Evolutionary conservation across 768 basidiomycete species (phyloP), one percentile per base, ranked within the genome.

Genomic region (Mycena albidolilacea): DNA sequence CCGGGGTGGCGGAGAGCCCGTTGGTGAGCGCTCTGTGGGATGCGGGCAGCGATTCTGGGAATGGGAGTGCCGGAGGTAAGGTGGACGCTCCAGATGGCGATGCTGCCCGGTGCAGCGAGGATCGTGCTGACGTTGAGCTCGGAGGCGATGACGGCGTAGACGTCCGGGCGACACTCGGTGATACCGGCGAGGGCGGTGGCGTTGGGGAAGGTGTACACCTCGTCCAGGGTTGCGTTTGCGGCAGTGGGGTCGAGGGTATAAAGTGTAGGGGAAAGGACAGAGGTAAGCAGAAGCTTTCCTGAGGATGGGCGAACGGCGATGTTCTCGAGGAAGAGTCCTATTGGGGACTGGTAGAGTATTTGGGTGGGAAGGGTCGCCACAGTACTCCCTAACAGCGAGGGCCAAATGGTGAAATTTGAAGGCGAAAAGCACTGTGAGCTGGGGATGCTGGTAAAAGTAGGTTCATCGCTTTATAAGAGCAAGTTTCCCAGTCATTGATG

Each of bases 1-100:
- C 46, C 6, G 46, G 46, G 15, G 15, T 8, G 15, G 46, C 17
- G 15, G 46, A 48, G 46, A 48, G 46, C 46, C 46, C 46, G 46
- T 48, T 48, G 12, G 17, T 15, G 17, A 48, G 46, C 46, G 46
- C 46, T 48, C 46, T n/a, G 46, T 19, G 46, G 46, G 11, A 48
- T 48, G 14, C 46, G 46, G 1, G 46, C 46, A 7, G 46, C 46
- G 46, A 11, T 7, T 15, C 46, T 48, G 14, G 46, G 46, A 7
- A 15, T 1, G 2, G 14, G 46, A 15, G 15, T 14, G 46, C 14
- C 7, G 46, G 12, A 48, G 14, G 5, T 48, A 48, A 48, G 46
- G 46, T 70, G 65, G 64, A 67, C 52, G 50, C 64, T 59, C 64
- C 65, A 72, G 64, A 71, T 59, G 43, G 50, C 61, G 52, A 71